Evolutionary conservation across 192 early-diverging fungal species (phyloP), one percentile per base, ranked within the genome.

Genomic region (Dimargaris cristalligena): DNA sequence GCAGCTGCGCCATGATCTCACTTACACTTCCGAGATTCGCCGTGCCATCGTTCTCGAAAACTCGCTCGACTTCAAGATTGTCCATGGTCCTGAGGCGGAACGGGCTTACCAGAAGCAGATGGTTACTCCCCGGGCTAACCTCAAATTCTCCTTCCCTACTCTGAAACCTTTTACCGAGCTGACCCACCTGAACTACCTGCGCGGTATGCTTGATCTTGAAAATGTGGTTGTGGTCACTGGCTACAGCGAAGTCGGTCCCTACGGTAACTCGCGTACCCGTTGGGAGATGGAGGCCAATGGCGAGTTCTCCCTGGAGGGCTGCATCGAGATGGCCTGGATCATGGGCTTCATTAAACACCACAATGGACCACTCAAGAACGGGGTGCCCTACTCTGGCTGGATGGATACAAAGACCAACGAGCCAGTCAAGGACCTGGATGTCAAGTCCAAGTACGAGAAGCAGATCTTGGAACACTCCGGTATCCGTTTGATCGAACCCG

Each of bases 291-390:
- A 96, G 72, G 81, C 89, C 44, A 72, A 78, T 54, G 90, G 91
- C 61, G 79, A 89, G 68, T 85, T 91, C 74, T 89, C 86, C 33
- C 76, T 91, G 33, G 85, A 88, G 58, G 89, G 93, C 20, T 91
- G 88, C 67, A 91, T 96, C 63, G 93, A 96, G 71, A 84, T 96
- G 82, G 90, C 93, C 9, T 92, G 93, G 90, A 88, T 96, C 71
- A 93, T 96, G 93, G 90, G 90, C 45, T 84, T 85, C 60, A 90
- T 96, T 73, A 88, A 82, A 67, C 90, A 88, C 65, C 80, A 83
- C 67, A 83, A 84, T 59, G 90, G 90, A 47, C 77, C 78, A 29
- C 76, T 93, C 59, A 87, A 90, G 71, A 81, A 83, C 65, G 76
- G 75, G 29, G 34, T 76, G 34, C 76, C 79, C 55, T 93, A 91